Percentiles rank a stretch among this genome's conserved stretches.
These are phyloP conservation scores for Lathyrus tuberosus DNA, from an alignment of 306 rosid genomes.

Conservation along the genomic window DNA sequence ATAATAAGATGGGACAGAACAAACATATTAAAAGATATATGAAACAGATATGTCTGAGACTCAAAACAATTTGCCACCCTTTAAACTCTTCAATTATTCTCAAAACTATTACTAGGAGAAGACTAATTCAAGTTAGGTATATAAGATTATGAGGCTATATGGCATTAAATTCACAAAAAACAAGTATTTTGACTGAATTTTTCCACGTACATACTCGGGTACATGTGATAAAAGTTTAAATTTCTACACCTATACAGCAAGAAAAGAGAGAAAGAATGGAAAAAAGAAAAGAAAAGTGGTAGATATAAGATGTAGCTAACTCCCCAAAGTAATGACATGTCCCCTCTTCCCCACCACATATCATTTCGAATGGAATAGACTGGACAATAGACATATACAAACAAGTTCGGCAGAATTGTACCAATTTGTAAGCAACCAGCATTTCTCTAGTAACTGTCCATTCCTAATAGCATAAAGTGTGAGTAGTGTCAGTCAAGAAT, in stretches of 20 bases:
- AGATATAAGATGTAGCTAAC: constrained; percentile 30
- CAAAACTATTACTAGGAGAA: too few relatives aligned
- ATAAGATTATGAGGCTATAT: too few relatives aligned
- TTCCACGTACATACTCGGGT: not conserved
- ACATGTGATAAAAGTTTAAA: not conserved
- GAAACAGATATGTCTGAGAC: too few relatives aligned
- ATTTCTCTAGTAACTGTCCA: constrained; percentile 24
- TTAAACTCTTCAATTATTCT: too few relatives aligned
- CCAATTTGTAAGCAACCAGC: constrained; percentile 36
- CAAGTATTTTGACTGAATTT: too few relatives aligned
- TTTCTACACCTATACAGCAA: not conserved
- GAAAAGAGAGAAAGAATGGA: not conserved
- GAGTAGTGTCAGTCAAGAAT: constrained; percentile 1
- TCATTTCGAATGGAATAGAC: constrained; percentile 36
- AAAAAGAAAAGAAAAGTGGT: not conserved
- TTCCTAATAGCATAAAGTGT: constrained; percentile 30
- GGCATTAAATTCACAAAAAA: too few relatives aligned
- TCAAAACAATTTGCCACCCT: too few relatives aligned
- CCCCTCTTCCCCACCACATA: constrained; percentile 48
- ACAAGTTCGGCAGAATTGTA: constrained; percentile 46
- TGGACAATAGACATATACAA: constrained; percentile 28
- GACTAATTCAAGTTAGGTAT: too few relatives aligned
- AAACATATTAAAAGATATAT: too few relatives aligned
- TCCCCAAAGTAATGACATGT: constrained; percentile 42
- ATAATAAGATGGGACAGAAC: too few relatives aligned